phyloP scores from a whole-genome alignment of 2,329 filamentous ascomycete genomes.

The Fusarium verrucosum region DNA sequence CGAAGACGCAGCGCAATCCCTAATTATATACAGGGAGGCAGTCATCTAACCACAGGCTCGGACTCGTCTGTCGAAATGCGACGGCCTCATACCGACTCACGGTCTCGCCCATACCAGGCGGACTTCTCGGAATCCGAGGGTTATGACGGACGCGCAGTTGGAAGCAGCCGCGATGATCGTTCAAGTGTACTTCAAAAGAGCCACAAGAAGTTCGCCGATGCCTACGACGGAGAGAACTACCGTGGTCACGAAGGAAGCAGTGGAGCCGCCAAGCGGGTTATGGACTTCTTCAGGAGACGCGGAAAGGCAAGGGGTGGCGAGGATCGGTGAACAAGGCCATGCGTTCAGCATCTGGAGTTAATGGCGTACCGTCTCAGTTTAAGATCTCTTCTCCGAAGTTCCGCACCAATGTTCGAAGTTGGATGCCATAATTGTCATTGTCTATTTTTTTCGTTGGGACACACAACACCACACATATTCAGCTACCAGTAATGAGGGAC shows the following conservation, averaged over 20 bases:
- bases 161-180: slow-evolving; percentile 52
- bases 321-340: slow-evolving; percentile 55
- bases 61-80: slow-evolving; percentile 64
- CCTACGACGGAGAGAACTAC: slow-evolving; percentile 78
- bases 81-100: slow-evolving; percentile 52
- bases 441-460: slow-evolving; percentile 40
- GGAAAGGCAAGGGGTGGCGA: slow-evolving; percentile 76
- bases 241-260: slow-evolving; percentile 81
- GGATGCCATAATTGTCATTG: slow-evolving; percentile 44
- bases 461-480: slow-evolving; percentile 36
- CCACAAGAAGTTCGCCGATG: slow-evolving; percentile 87
- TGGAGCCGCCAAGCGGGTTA: slow-evolving; percentile 88
- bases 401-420: slow-evolving; percentile 38
- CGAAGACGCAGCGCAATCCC: slow-evolving; percentile 57
- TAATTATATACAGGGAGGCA: slow-evolving; percentile 56
- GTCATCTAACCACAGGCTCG: slow-evolving; percentile 61
- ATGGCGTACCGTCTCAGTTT: slow-evolving; percentile 37
- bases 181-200: slow-evolving; percentile 80
- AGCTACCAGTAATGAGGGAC: slow-evolving; percentile 44
- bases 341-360: slow-evolving; percentile 36
- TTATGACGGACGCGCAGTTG: slow-evolving; percentile 53
- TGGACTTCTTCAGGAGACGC: slow-evolving; percentile 96
- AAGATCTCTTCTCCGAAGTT: slow-evolving; percentile 40
- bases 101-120: slow-evolving; percentile 56
- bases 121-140: slow-evolving; percentile 56